Conservation (phyloP, 2,329 filamentous ascomycete genomes). For the Cephalotrichum gorgonifer region DNA sequence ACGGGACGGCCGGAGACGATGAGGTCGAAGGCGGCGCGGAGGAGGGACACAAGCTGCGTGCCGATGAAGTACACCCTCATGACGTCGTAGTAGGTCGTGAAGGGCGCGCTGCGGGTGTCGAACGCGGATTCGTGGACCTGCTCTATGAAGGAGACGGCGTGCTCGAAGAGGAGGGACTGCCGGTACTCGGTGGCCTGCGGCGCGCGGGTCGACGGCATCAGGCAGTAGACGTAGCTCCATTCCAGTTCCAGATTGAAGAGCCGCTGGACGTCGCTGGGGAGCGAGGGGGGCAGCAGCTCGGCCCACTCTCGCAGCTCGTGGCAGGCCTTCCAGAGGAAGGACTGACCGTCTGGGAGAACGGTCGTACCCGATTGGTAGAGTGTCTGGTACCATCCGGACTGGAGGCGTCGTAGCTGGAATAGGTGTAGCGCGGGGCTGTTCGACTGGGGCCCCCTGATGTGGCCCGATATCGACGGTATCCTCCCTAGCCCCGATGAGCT, state of each 20-base stretch:
- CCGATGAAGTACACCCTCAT: slow-evolving; percentile 71
- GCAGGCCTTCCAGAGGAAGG: slow-evolving; percentile 68
- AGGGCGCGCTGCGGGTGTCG: slow-evolving; percentile 47
- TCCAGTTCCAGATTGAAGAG: slow-evolving; percentile 81
- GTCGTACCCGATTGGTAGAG: slow-evolving; percentile 70
- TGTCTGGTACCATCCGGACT: slow-evolving; percentile 84
- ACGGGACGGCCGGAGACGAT: slow-evolving; percentile 37
- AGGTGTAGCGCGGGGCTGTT: slow-evolving; percentile 66
- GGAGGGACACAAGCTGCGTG: slow-evolving; percentile 50
- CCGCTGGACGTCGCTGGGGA: slow-evolving; percentile 56
- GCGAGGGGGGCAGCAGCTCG: slow-evolving; percentile 57
- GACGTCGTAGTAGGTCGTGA: slow-evolving; percentile 81
- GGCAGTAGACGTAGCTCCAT: slow-evolving; percentile 84
- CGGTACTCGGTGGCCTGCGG: slow-evolving; percentile 67
- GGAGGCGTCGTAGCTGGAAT: slow-evolving; percentile 72
- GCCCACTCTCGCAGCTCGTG: slow-evolving; percentile 73
- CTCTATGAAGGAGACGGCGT: slow-evolving; percentile 72
- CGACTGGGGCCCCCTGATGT: slow-evolving; percentile 33
- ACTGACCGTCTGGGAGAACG: slow-evolving; percentile 56
- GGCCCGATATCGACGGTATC: slow-evolving; percentile 28
- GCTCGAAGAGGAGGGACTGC: slow-evolving; percentile 74
- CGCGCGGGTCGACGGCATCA: slow-evolving; percentile 68
- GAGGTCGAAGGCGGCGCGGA: slow-evolving; percentile 46
- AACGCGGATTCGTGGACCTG: slow-evolving; percentile 60
- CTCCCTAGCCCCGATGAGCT: slow-evolving; percentile 32